Evolutionary conservation across 441 rosid species (phyloP), one percentile per base, ranked within the genome.

Genomic region (Gossypium gossypioides): DNA sequence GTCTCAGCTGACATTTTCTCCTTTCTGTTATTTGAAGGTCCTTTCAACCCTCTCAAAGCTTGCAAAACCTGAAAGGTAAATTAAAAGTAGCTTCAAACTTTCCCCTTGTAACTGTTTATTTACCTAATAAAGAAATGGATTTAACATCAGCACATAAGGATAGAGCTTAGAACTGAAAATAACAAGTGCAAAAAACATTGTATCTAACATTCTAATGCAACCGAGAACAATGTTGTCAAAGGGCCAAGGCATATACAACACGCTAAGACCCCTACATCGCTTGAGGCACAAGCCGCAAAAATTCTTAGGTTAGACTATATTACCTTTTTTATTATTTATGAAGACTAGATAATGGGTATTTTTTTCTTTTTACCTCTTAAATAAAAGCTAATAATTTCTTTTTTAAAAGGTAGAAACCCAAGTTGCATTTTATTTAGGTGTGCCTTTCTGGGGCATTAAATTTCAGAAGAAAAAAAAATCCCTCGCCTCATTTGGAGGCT

Each of bases 41-140:
- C 99, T 79, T 95, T 95, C 82, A 95, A 79, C 86, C 99, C 87
- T 77, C 88, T 87, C 74, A 92, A 80, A 52, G 97, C 99, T 84
- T 84, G 92, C 73, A 88, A 78, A 72, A 95, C 95, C 99, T 95
- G 76, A 56, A 21, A 60, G 73, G 29, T 73, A 70, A 74, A 40
- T 22, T 40, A 40, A 37, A 27, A 68, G 19, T 71, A 24, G 56
- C 52, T 77, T 72, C 48, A 73, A 69, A 32, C 27, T 29, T 0
- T 54, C 62, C 62, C 72, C 19, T 12, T 55, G 50, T 22, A 22
- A 58, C 66, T 24, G 37, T 16, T 21, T 18, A 42, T 3, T 42
- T 59, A 15, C 69, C 61, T 21, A 50, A 34, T 7, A 16, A 22
- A 66, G 63, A 24, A 58, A 65, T n/a, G 2, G 40, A 34, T 44